Base-by-base conservation (phyloP, 1,284 basidiomycete genomes). In the Microstroma glucosiphilum region DNA sequence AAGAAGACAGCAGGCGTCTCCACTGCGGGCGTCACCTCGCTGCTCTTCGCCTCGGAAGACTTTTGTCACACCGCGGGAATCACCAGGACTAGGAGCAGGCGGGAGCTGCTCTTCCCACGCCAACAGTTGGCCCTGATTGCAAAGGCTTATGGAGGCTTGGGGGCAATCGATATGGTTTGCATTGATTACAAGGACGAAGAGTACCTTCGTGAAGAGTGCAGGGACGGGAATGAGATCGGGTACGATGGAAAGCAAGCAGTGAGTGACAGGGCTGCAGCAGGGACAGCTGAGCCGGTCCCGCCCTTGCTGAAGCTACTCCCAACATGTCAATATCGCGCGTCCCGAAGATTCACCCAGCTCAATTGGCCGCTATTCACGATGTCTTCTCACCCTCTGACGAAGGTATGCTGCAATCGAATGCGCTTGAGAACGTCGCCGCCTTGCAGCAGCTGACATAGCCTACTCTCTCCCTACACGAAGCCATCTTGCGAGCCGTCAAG, bases 81-180 rank as follows among this genome's bases (percentile, higher is more conserved):
- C 63, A 83, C 88, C 40, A 87, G 93, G n/a, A 89, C 91, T 1
- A 76, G 82, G 1, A 85, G 86, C 9, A 85, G 89, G 21, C 82
- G 82, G 57, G 91, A 94, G 73, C 82, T 97, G 21, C 84, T 93
- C 6, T 91, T 87, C 71, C 88, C 91, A 2, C 86, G 93, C n/a
- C 90, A 90, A 0, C 85, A 88, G 63, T 86, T 96, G 60, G 90
- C 89, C 9, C 85, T 89, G 25, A 85, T 87, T 0, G 91, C 93
- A 12, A 92, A 89, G 76, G 90, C 91, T 3, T 91, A 88, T 73
- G 21, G 43, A 3, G 86, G 86, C 0, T 82, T 96, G 1, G 85
- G 88, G 46, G 89, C 92, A 1, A 90, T 97, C 74, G 92, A 94
- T 78, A 89, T 94, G 88, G 91, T 94, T 1, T 94, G 92, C 77